Percentiles rank a stretch among this genome's conserved stretches.
Evolutionary conservation across 352 stramenopile species (phyloP).

Genomic region (Phytophthora colocasiae): DNA sequence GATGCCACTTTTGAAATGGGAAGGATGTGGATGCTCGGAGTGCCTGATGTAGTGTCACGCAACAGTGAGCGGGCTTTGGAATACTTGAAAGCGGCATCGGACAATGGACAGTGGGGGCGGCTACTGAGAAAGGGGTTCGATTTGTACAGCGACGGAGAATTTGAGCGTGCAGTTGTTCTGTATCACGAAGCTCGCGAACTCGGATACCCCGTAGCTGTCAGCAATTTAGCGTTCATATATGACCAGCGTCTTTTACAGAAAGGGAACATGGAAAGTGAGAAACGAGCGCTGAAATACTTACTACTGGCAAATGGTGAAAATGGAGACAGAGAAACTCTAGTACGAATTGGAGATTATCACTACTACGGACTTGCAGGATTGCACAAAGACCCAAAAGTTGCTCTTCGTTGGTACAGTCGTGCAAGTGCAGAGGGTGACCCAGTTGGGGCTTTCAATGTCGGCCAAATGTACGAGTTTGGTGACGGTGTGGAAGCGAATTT

Average conservation of each 20-base stretch:
- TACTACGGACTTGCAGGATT: conserved; percentile 74
- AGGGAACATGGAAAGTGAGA: conserved; percentile 34
- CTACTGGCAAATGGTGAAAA: conserved; percentile 41
- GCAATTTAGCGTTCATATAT: conserved; percentile 83
- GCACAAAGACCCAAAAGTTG: conserved; percentile 33
- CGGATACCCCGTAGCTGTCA: conserved; percentile 67
- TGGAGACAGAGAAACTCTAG: conserved; percentile 62
- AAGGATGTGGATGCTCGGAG: conserved; percentile 56
- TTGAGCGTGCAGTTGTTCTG: conserved; percentile 47
- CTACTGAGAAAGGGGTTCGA: conserved; percentile 72
- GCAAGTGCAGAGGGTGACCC: conserved; percentile 67
- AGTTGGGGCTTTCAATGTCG: conserved; percentile 75
- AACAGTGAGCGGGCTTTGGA: conserved; percentile 36
- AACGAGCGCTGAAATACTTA: conserved; percentile 52
- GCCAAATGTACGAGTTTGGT: conserved; percentile 77
- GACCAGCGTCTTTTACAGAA: conserved; percentile 52
- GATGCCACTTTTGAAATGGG: conserved; percentile 82
- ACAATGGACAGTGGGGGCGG: conserved; percentile 69
- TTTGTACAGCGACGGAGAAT: conserved; percentile 53
- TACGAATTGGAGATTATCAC: conserved; percentile 80
- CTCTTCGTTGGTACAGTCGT: conserved; percentile 74
- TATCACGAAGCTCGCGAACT: conserved; percentile 77
- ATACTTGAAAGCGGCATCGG: conserved; percentile 70
- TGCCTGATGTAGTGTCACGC: conserved; percentile 30
- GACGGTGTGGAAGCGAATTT: conserved; percentile 57